A percentile compares a stretch with the other conserved stretches of the same genome.
These are phyloP conservation scores for Phialophora expanda DNA, from an alignment of 2,329 filamentous ascomycete species.

Conservation along the genomic window DNA sequence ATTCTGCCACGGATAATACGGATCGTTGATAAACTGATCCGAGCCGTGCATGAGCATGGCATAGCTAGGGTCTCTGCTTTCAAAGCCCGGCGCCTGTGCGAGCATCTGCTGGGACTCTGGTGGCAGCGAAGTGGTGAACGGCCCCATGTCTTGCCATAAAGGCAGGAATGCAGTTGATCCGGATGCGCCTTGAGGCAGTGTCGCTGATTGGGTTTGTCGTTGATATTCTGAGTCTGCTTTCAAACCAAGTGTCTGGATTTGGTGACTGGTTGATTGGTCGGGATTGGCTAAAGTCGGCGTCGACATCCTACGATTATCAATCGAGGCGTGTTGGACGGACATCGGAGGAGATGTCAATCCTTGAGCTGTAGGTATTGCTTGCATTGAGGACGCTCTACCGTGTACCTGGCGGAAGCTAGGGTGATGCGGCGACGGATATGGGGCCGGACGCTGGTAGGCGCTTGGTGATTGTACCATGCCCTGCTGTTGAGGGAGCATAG, in stretches of 20 bases:
- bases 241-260: constrained; percentile 24
- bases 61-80: constrained; percentile 53
- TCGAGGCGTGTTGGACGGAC: constrained; percentile 41
- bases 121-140: constrained; percentile 58
- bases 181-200: constrained; percentile 26
- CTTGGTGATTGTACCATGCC: constrained; percentile 33
- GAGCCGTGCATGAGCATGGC: constrained; percentile 55
- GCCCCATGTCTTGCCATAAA: constrained; percentile 44
- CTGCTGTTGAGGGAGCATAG: constrained; percentile 39
- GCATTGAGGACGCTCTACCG: constrained; percentile 34
- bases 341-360: constrained; percentile 42
- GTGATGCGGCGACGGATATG: constrained; percentile 48
- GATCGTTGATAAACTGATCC: constrained; percentile 48
- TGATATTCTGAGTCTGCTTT: constrained; percentile 35
- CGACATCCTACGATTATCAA: constrained; percentile 50
- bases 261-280: constrained; percentile 18
- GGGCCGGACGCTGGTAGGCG: constrained; percentile 48
- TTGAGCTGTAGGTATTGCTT: constrained; percentile 21
- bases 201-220: constrained; percentile 40
- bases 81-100: constrained; percentile 48
- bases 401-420: constrained; percentile 39
- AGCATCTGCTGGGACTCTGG: constrained; percentile 61
- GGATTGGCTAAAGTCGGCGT: constrained; percentile 45
- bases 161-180: constrained; percentile 24
- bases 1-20: constrained; percentile 54